Base-by-base conservation (phyloP, 1,284 basidiomycete species). In the Sporisorium iseilematis-ciliati region DNA sequence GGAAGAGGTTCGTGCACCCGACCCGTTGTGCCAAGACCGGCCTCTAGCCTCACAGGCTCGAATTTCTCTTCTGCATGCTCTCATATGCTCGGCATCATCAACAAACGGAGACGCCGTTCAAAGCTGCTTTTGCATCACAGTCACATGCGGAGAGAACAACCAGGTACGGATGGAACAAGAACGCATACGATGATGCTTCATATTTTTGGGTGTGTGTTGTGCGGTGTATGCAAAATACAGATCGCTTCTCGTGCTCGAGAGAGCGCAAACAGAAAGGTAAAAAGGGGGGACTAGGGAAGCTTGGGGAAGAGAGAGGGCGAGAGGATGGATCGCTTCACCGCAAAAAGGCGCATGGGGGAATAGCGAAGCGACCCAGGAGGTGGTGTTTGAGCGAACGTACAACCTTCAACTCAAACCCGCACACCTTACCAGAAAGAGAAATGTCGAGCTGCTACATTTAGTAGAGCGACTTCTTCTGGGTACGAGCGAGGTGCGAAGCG, bases 401-500 rank as follows among this genome's bases (percentile, higher is more conserved):
- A 38, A 40, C 8, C 16, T 14, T 57, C 21, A 40, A 31, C 40
- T 38, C 52, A 21, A 50, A 31, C 46, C 46, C 16, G 26, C 26
- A 26, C 46, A 48, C 26, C 41, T 42, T 6, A 7, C 46, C 25
- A 18, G 10, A 45, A 53, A 16, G 29, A 48, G 31, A 31, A 31
- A 10, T 2, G 35, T 14, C 12, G 35, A 14, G 35, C 35, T 38
- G 35, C 51, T 64, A 53, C 64, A 57, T 57, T 67, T 75, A 75
- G 73, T 77, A 77, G 73, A 63, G 52, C 52, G 73, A 69, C 76
- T 80, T 81, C 81, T 83, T 83, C 64, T 71, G 80, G 51, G 80
- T 74, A 42, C 80, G 81, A 51, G 80, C 73, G 45, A 84, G 79
- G 79, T 84, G 81, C 43, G 79, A 77, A 41, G 82, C 79, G 60